Evolutionary conservation across 1,139 yeast species (phyloP), one percentile per base, ranked within the genome.

Genomic region (Zhuliangozyma parablackwelliae): DNA sequence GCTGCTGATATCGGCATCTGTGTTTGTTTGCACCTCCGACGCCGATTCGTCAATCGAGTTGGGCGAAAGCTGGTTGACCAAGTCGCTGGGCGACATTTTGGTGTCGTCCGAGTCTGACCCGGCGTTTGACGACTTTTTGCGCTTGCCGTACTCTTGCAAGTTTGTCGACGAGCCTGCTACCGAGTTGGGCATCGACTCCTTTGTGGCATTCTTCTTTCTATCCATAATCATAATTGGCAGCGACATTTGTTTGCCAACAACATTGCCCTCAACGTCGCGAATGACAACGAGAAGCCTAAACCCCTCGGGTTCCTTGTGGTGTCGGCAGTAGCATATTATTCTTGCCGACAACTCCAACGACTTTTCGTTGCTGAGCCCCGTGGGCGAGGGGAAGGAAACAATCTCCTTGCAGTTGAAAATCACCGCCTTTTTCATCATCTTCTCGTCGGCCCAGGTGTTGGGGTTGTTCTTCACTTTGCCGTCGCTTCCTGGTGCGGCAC

Each of bases 301-400:
- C 1, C 97, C 97, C 36, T 75, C 76, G 24, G 80, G 68, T 44
- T 90, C 96, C 48, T 80, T 79, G 60, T 92, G 97, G 59, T 92
- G 98, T 49, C 97, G 80, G 62, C 97, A 90, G 59, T 92, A 92
- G 59, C 98, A 92, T 8, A 92, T 92, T 31, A 92, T 80, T 62
- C 98, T 77, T 10, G 95, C 82, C 26, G 90, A 82, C 25, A 92
- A 65, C 39, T 86, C 95, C 38, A 90, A 62, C 10, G 73, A 68
- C 47, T 80, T 72, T 33, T 54, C 61, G 34, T 54, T 59, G 31
- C 54, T 55, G 33, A 66, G 57, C 7, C 79, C 79, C 28, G 68
- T 66, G 24, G 82, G 81, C 13, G 84, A 75, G 9, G 89, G 86
- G 51, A 89, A 77, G 3, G 89, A 78, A 32, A 87, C 75, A 27